phyloP scores from a whole-genome alignment of 352 stramenopile species.

The Phytopythium ostracodes region DNA sequence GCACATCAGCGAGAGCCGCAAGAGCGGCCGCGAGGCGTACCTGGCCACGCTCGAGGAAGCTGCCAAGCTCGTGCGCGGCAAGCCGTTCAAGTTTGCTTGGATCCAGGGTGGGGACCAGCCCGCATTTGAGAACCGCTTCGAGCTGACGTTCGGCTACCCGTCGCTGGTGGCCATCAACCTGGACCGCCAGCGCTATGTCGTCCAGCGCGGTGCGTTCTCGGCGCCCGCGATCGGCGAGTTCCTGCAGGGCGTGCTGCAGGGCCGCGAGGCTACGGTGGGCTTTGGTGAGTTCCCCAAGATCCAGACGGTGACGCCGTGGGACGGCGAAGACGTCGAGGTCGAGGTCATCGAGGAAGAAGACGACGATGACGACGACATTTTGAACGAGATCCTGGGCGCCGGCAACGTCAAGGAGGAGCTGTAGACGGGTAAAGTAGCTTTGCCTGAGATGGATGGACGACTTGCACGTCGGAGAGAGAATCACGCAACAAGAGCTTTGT shows the following conservation, averaged over 20 bases:
- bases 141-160: conserved; percentile 90
- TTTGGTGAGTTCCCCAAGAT: conserved; percentile 64
- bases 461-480: neutral
- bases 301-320: conserved; percentile 65
- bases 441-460: no score
- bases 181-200: conserved; percentile 79
- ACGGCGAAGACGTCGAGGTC: conserved; percentile 75
- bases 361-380: conserved; percentile 83
- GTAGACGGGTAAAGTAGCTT: no score
- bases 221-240: conserved; percentile 68
- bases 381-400: conserved; percentile 77
- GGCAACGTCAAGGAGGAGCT: conserved; percentile 71
- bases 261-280: conserved; percentile 53
- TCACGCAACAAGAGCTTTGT: neutral
- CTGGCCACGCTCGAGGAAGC: conserved; percentile 75
- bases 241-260: conserved; percentile 66
- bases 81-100: conserved; percentile 91
- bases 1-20: conserved; percentile 87
- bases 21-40: conserved; percentile 79
- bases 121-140: conserved; percentile 79
- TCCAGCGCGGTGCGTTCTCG: conserved; percentile 75
- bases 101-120: conserved; percentile 86
- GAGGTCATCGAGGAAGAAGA: conserved; percentile 77
- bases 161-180: conserved; percentile 88
- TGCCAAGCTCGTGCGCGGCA: conserved; percentile 84